Base-by-base conservation (phyloP, 768 basidiomycete genomes). In the Leccinum rimulosum region DNA sequence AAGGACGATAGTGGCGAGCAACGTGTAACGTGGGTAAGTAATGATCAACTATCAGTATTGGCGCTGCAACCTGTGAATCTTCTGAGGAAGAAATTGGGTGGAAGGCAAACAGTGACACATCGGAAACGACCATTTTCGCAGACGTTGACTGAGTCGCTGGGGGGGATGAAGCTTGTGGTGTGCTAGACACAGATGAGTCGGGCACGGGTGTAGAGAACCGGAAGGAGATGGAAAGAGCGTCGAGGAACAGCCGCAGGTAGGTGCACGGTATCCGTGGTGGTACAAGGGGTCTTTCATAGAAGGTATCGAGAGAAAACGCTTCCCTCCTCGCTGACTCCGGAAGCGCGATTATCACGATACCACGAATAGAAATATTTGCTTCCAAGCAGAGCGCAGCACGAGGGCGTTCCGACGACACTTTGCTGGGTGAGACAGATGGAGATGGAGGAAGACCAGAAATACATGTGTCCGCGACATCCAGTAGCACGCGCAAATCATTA, bases 21-120 rank as follows among this genome's bases (percentile, higher is more conserved):
- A 77, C 63, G 70, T 89, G 89, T 60, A 90, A 88, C 6, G 72
- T 73, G 14, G 77, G 68, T 17, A 95, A 81, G 61, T 83, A 73
- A n/a, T 79, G 80, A 66, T 95, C 94, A 10, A 85, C 86, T 51
- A 94, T 81, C 17, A 96, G 66, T 48, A 96, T 73, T 12, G 93
- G 93, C 14, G 81, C 79, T 27, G 85, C 82, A 51, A 64, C 31
- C 52, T 68, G 72, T 28, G 48, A n/a, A 55, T 63, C 67, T 7
- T 66, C 62, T 31, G 25, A 28, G 17, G 66, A 61, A 15, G 65
- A 61, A 33, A 63, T 52, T 8, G 67, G 52, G 33, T 73, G 73
- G 65, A 88, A 82, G 11, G 77, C 76, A 62, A 89, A 86, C 10
- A 83, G 65, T 15, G 87, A 87, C 1, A 89, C 11, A 50, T 90